phyloP scores from a whole-genome alignment of 2,329 filamentous ascomycete species.

The Xylariaceae sp. region DNA sequence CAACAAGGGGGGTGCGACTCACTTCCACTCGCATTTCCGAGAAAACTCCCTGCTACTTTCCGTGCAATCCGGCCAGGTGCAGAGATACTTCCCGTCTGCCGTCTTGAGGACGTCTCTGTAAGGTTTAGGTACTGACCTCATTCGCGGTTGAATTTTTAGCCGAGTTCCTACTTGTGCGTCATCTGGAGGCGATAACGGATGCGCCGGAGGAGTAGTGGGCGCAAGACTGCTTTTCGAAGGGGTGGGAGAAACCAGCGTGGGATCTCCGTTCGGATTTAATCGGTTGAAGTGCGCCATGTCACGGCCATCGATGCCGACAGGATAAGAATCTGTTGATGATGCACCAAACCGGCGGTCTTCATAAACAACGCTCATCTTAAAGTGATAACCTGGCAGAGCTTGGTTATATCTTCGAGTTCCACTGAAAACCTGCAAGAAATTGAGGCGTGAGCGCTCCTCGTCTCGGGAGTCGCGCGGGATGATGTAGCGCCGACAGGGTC shows the following conservation, averaged over 20 bases:
- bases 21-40: slow-evolving; percentile 93
- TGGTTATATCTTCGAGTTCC: slow-evolving; percentile 23
- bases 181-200: slow-evolving; percentile 4
- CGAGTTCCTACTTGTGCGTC: slow-evolving; percentile 1
- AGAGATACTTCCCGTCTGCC: slow-evolving; percentile 70
- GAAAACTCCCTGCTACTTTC: slow-evolving; percentile 60
- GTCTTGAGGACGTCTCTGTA: slow-evolving; percentile 59
- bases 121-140: slow-evolving; percentile 56
- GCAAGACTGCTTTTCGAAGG: slow-evolving; percentile 11
- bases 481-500: slow-evolving; percentile 24
- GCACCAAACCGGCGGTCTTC: slow-evolving; percentile 42
- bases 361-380: slow-evolving; percentile 49
- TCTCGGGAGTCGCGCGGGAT: slow-evolving; percentile 20
- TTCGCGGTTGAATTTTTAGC: slow-evolving; percentile 30
- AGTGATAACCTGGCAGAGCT: slow-evolving; percentile 19
- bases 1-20: slow-evolving; percentile 40
- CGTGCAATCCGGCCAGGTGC: slow-evolving; percentile 65
- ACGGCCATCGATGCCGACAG: slow-evolving; percentile 39
- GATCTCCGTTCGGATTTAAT: slow-evolving; percentile 35
- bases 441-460: slow-evolving; percentile 37
- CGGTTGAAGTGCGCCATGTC: slow-evolving; percentile 40
- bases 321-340: slow-evolving; percentile 46
- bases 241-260: slow-evolving; percentile 16
- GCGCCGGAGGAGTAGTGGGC: slow-evolving; percentile 17
- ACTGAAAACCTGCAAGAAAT: slow-evolving; percentile 38